These are phyloP conservation scores for Persicaria tinctoria DNA, from an alignment of 148 eudicot species.

Conservation along the genomic window DNA sequence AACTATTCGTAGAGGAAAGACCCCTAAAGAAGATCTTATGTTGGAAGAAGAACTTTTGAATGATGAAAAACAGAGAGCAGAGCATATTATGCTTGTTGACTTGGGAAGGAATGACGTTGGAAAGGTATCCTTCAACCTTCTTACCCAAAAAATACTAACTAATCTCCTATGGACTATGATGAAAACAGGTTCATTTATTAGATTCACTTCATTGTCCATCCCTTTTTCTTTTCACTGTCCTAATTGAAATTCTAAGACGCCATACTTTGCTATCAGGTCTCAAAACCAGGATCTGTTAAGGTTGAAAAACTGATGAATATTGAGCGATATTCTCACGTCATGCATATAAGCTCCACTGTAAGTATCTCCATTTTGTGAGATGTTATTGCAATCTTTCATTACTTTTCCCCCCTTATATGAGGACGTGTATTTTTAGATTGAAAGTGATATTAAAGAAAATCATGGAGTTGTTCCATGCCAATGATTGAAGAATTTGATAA, in stretches of 20 bases:
- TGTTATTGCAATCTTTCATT: not conserved
- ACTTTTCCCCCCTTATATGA: constrained; percentile 1
- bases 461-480: not conserved
- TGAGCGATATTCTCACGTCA: constrained; percentile 97
- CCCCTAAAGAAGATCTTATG: constrained; percentile 79
- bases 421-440: not conserved
- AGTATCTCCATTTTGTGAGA: constrained; percentile 21
- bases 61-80: constrained; percentile 93
- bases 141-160: not conserved
- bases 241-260: not conserved
- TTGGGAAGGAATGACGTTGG: constrained; percentile 99
- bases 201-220: not conserved
- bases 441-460: not conserved
- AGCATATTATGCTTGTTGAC: constrained; percentile 98
- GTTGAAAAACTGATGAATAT: constrained; percentile 93
- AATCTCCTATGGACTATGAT: not conserved
- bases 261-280: constrained; percentile 45
- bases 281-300: constrained; percentile 85
- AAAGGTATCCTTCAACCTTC: constrained; percentile 40
- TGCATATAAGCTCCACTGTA: constrained; percentile 99
- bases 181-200: not conserved
- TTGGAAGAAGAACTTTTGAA: constrained; percentile 76
- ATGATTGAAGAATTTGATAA: not conserved
- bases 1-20: constrained; percentile 89
- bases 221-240: not conserved